phyloP scores from a whole-genome alignment of 1,284 basidiomycete genomes.

The Cutaneotrichosporon dermatis region DNA sequence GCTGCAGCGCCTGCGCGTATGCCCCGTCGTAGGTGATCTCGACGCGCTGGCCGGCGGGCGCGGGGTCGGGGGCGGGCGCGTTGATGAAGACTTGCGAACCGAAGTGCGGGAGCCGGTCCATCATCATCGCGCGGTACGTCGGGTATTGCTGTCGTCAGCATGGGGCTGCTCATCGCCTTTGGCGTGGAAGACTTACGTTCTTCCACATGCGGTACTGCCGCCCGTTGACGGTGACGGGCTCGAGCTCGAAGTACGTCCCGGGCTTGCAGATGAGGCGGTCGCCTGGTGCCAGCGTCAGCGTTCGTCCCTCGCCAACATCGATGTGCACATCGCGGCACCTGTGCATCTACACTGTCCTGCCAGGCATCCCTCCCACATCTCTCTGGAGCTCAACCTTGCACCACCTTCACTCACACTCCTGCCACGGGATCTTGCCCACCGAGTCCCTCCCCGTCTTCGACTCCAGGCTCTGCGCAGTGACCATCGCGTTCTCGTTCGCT shows the following conservation, averaged over 20 bases:
- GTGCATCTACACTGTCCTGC: no score
- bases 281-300: conserved; percentile 19
- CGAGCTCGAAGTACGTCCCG: conserved; percentile 38
- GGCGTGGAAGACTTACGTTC: conserved; percentile 27
- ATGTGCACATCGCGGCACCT: no score
- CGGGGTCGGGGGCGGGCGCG: conserved; percentile 19
- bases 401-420: background rate
- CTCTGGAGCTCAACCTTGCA: no score
- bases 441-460: background rate
- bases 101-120: background rate
- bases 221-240: conserved; percentile 27
- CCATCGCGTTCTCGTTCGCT: no score
- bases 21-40: conserved; percentile 30
- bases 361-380: no score
- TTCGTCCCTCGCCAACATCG: no score
- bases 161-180: background rate
- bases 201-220: conserved; percentile 33
- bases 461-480: background rate
- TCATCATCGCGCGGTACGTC: background rate
- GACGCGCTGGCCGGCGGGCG: conserved; percentile 8
- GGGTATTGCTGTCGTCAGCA: conserved; percentile 1
- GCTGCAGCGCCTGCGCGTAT: conserved; percentile 18
- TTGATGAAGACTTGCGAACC: conserved; percentile 16
- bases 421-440: background rate
- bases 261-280: conserved; percentile 37